Evolutionary conservation across 768 basidiomycete genomes (phyloP), one percentile per base, ranked within the genome.

Genomic region (Termitomyces sp.): DNA sequence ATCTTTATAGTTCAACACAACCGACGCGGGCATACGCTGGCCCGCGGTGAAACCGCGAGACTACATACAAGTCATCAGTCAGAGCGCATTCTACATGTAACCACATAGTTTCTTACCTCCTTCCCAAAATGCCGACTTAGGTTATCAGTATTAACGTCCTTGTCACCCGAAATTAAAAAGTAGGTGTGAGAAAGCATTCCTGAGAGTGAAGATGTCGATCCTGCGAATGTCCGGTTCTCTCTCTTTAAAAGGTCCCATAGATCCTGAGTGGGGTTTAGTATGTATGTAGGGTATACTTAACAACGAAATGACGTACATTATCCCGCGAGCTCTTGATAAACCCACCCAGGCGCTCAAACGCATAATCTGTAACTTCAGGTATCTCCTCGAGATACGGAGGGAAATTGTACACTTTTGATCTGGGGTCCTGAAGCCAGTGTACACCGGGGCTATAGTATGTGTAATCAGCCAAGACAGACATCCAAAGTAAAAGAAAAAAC

Each of bases 151-250:
- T 94, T 83, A 23, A 93, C 78, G 0, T 71, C 68, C 62, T 83
- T 88, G 59, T 86, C 80, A 18, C 81, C 81, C 22, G 91, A 94
- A 5, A 97, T 74, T 16, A 94, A 76, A 64, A 93, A 92, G 66
- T 97, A 98, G 16, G 96, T 83, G 45, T 98, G 94, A 41, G 83
- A 78, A 40, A 97, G 76, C 63, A 94, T 83, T 33, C 89, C 86
- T 0, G 92, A 87, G 49, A 97, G 69, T 1, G 92, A 94, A 7
- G 94, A 96, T 0, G 95, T 98, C 3, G 92, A 95, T 3, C 95
- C 96, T 2, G 82, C 82, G 66, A 90, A 97, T 25, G 63, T 74
- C 40, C 81, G 79, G 0, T 77, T 69, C 56, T 90, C 76, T 40
- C 71, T 67, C 59, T 78, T 75, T 1, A 89, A 88, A 13, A 96